Conservation (phyloP, 1,284 basidiomycete genomes). For the Fistulinella cinereoalba region DNA sequence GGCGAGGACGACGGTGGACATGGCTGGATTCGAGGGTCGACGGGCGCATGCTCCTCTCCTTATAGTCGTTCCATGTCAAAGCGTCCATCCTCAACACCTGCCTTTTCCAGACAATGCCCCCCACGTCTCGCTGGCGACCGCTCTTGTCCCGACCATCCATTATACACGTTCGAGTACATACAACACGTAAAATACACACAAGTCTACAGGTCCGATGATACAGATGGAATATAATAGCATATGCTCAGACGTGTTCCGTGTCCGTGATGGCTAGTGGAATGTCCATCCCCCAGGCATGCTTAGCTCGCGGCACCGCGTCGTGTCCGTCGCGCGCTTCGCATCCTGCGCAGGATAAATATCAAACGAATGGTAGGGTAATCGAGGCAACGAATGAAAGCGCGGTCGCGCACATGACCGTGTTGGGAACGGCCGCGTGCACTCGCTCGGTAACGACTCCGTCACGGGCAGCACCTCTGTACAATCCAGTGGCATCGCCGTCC, state of each 20-base stretch:
- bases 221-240: constrained; percentile 11
- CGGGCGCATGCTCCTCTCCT: constrained; percentile 24
- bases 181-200: constrained; percentile 10
- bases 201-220: constrained; percentile 22
- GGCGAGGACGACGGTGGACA: constrained; percentile 13
- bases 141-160: constrained; percentile 16
- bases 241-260: neutral
- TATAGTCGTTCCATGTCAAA: constrained; percentile 34
- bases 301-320: constrained; percentile 24
- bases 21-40: constrained; percentile 3
- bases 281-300: constrained; percentile 40
- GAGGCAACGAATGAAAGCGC: constrained; percentile 30
- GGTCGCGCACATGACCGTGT: constrained; percentile 12
- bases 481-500: constrained; percentile 28
- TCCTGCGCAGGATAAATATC: constrained; percentile 18
- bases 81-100: constrained; percentile 33
- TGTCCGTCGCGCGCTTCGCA: constrained; percentile 3
- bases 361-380: constrained; percentile 21
- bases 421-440: constrained; percentile 8
- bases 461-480: constrained; percentile 14
- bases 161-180: constrained; percentile 15
- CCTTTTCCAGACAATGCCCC: constrained; percentile 35
- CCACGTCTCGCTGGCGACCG: constrained; percentile 17
- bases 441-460: constrained; percentile 1
- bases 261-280: constrained; percentile 14